These are phyloP conservation scores for Globomyces pollinis-pini DNA, from an alignment of 192 early-diverging fungal species.

Conservation along the genomic window DNA sequence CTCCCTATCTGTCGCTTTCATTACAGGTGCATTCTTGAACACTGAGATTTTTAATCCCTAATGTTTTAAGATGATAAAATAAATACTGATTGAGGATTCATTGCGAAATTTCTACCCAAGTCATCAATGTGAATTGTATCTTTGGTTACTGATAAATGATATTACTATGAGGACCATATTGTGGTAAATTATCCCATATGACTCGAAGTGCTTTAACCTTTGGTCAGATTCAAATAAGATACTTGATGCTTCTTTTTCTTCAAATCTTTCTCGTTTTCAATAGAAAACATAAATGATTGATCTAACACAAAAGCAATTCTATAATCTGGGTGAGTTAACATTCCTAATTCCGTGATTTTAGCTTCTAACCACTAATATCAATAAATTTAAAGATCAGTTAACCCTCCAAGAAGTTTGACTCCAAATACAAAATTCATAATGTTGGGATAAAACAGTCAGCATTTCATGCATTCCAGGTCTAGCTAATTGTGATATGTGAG, in stretches of 20 bases:
- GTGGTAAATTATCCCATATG: slow-evolving; percentile 21
- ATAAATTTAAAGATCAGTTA: no score
- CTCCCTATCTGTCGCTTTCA: slow-evolving; percentile 45
- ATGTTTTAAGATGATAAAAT: no score
- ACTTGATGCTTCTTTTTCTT: slow-evolving; percentile 34
- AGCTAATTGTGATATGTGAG: slow-evolving; percentile 47
- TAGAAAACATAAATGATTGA: slow-evolving; percentile 60
- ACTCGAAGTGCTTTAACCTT: slow-evolving; percentile 63
- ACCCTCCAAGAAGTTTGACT: slow-evolving; percentile 69
- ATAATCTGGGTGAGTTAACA: neutral
- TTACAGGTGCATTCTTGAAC: slow-evolving; percentile 49
- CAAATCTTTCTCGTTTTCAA: no score
- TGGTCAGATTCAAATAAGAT: slow-evolving; percentile 42
- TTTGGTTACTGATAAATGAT: slow-evolving; percentile 48
- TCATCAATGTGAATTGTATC: slow-evolving; percentile 69
- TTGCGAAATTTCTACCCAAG: slow-evolving; percentile 64
- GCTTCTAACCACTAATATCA: slow-evolving; percentile 61
- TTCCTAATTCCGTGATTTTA: slow-evolving; percentile 54
- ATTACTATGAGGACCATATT: slow-evolving; percentile 13
- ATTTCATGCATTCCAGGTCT: slow-evolving; percentile 31
- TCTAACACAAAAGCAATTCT: slow-evolving; percentile 45
- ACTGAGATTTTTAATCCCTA: slow-evolving; percentile 55
- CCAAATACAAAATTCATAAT: slow-evolving; percentile 73
- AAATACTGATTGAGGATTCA: slow-evolving; percentile 50
- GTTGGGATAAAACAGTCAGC: slow-evolving; percentile 47